These are phyloP conservation scores for Ophiocytium majus DNA, from an alignment of 352 stramenopile genomes.

Conservation along the genomic window DNA sequence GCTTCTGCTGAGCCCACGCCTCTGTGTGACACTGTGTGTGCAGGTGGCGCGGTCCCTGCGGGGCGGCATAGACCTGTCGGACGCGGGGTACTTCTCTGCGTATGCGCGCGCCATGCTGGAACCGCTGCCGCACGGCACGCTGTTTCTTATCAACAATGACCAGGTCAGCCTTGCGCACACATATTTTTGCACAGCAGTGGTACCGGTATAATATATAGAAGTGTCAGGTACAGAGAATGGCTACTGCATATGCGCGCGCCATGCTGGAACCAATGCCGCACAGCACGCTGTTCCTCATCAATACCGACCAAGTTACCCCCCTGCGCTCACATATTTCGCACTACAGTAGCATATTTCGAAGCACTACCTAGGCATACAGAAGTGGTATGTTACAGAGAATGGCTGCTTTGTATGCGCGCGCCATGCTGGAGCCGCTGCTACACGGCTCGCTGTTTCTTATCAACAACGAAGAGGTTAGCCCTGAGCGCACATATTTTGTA, in stretches of 20 bases:
- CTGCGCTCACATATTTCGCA: too few species aligned
- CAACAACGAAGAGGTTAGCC: conserved; percentile 62
- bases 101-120: conserved; percentile 79
- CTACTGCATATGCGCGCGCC: conserved; percentile 74
- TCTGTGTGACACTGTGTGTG: too few species aligned
- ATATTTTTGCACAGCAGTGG: too few species aligned
- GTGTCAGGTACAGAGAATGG: too few species aligned
- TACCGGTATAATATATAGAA: too few species aligned
- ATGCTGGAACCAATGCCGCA: conserved; percentile 75
- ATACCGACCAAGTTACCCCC: conserved; percentile 61
- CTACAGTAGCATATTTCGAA: too few species aligned
- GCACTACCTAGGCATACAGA: too few species aligned
- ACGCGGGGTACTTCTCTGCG: conserved; percentile 67
- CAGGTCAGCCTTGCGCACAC: too few species aligned
- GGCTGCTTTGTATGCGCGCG: conserved; percentile 74
- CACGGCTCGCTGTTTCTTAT: conserved; percentile 74
- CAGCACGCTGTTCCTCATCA: conserved; percentile 77
- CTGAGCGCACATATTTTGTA: too few species aligned
- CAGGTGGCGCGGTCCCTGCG: background rate
- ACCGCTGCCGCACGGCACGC: conserved; percentile 69
- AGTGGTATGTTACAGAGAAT: too few species aligned
- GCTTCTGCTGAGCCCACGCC: background rate
- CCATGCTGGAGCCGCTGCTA: conserved; percentile 76
- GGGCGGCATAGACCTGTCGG: conserved; percentile 16
- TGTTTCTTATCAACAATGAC: conserved; percentile 76